Conservation (phyloP, 1,284 basidiomycete genomes). For the Tetrapyrgos nigripes region DNA sequence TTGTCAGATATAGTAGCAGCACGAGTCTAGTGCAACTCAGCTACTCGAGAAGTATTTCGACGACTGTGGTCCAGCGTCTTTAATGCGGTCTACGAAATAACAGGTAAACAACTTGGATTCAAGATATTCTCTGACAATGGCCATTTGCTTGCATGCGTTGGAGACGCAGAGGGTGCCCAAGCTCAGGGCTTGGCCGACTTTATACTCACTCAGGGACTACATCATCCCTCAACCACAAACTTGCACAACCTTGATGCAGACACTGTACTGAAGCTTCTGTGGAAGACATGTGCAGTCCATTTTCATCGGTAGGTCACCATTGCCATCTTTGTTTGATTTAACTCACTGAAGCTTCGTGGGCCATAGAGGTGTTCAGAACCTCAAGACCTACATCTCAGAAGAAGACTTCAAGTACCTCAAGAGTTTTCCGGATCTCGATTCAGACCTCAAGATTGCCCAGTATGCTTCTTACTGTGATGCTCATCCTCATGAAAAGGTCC, state of each 20-base stretch:
- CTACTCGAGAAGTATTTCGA: background rate
- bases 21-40: background rate
- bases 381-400: too few species aligned
- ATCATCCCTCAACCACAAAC: background rate
- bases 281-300: background rate
- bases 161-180: constrained; percentile 3
- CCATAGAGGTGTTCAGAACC: too few species aligned
- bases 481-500: too few species aligned
- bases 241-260: too few species aligned
- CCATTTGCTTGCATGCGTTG: background rate
- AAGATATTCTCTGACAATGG: background rate
- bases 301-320: too few species aligned
- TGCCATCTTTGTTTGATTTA: too few species aligned
- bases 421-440: too few species aligned
- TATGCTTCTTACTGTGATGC: too few species aligned
- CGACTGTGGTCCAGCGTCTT: constrained; percentile 8
- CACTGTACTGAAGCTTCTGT: background rate
- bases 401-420: too few species aligned
- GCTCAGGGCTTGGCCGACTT: background rate
- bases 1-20: constrained; percentile 8
- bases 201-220: background rate
- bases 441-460: too few species aligned
- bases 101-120: background rate
- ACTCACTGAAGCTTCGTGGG: too few species aligned
- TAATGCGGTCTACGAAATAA: constrained; percentile 1